A percentile compares a stretch with the other conserved stretches of the same genome.
phyloP scores from a whole-genome alignment of 306 rosid genomes.

The Cucurbita moschata region DNA sequence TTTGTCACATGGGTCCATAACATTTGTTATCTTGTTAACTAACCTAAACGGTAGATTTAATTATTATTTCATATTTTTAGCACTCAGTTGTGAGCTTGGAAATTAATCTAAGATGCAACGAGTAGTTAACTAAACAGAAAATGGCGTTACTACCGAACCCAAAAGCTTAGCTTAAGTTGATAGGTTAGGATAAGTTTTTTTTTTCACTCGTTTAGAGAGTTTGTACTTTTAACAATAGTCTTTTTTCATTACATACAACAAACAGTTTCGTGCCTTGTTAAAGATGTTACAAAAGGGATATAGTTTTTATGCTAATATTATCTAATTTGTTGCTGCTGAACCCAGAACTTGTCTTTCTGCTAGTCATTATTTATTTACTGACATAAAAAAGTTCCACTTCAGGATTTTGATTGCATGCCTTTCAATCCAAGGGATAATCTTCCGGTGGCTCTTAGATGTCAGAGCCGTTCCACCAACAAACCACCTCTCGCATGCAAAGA shows the following conservation, averaged over 20 bases:
- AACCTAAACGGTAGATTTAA: too few relatives aligned
- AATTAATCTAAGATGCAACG: background rate
- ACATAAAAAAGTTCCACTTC: constrained; percentile 12
- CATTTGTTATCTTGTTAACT: too few relatives aligned
- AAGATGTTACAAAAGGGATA: background rate
- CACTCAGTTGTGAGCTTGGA: background rate
- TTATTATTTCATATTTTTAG: background rate
- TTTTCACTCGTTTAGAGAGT: too few relatives aligned
- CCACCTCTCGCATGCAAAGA: constrained; percentile 27
- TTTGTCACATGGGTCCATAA: too few relatives aligned
- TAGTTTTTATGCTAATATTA: background rate
- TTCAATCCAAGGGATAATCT: constrained; percentile 53
- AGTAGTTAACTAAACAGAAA: background rate
- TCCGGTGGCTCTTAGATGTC: constrained; percentile 62
- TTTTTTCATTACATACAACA: too few relatives aligned
- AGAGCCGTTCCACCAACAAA: constrained; percentile 18
- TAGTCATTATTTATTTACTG: constrained; percentile 5
- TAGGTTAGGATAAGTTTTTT: too few relatives aligned
- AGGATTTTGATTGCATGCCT: constrained; percentile 95
- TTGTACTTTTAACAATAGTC: too few relatives aligned
- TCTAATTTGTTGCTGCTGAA: background rate
- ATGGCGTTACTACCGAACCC: too few relatives aligned
- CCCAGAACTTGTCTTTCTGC: background rate
- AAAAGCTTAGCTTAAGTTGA: too few relatives aligned
- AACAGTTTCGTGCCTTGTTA: too few relatives aligned